These are phyloP conservation scores for Oenanthe sinensis DNA, from an alignment of 129 eudicot genomes.

Conservation along the genomic window DNA sequence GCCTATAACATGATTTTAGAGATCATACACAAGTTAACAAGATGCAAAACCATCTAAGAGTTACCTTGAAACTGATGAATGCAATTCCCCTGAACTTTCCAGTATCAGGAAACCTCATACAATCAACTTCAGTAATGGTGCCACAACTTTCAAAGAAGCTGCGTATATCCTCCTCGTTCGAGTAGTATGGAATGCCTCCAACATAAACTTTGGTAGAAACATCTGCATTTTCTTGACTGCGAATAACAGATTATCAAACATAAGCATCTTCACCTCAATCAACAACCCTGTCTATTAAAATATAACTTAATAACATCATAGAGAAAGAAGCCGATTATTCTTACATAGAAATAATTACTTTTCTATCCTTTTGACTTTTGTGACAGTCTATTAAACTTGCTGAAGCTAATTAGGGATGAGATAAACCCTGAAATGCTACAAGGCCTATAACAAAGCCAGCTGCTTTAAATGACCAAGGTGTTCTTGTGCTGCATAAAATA, in stretches of 20 bases:
- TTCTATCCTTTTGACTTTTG: background rate
- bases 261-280: background rate
- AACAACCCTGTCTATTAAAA: background rate
- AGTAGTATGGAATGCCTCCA: constrained; percentile 95
- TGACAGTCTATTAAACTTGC: background rate
- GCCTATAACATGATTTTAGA: background rate
- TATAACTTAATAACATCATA: background rate
- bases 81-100: constrained; percentile 98
- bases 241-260: constrained; percentile 16
- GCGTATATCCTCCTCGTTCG: constrained; percentile 86
- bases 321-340: background rate
- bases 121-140: constrained; percentile 70
- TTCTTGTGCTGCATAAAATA: background rate
- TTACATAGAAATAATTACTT: background rate
- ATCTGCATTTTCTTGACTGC: constrained; percentile 45
- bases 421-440: background rate
- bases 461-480: background rate
- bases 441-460: background rate
- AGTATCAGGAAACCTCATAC: constrained; percentile 78
- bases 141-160: constrained; percentile 96
- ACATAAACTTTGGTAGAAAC: constrained; percentile 64
- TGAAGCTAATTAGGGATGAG: background rate
- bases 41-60: background rate
- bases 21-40: background rate
- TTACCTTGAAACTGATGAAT: constrained; percentile 84